phyloP scores from a whole-genome alignment of 83 land plant species.

The Picea abies region DNA sequence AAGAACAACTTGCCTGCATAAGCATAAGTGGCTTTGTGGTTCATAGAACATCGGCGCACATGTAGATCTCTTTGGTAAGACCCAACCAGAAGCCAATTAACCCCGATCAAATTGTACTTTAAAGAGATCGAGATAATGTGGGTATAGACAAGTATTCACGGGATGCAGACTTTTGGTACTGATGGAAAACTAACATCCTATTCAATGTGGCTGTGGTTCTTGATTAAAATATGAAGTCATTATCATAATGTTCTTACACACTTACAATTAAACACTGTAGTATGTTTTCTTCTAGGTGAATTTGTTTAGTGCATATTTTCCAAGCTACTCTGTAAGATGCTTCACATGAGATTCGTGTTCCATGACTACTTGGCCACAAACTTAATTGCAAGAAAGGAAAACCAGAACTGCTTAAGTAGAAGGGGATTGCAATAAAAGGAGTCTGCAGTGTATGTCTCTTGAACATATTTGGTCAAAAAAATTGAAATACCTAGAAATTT shows the following conservation, averaged over 20 bases:
- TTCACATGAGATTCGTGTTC: neutral
- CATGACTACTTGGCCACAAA: neutral
- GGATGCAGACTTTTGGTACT: neutral
- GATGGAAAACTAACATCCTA: neutral
- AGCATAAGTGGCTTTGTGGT: neutral
- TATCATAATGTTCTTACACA: neutral
- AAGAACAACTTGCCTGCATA: neutral
- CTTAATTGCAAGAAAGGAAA: neutral
- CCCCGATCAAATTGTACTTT: neutral
- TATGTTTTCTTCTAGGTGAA: neutral
- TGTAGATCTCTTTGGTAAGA: neutral
- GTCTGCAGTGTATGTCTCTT: neutral
- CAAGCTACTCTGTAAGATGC: neutral
- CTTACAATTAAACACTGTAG: neutral
- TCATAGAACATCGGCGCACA: neutral
- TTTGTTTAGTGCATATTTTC: neutral
- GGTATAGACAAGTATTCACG: too few relatives aligned
- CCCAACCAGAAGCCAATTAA: neutral
- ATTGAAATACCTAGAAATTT: neutral
- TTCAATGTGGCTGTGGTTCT: neutral
- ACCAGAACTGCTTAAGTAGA: neutral
- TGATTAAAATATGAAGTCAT: neutral
- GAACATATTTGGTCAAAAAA: neutral
- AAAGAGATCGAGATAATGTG: neutral
- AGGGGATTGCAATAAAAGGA: neutral